phyloP scores from a whole-genome alignment of 1,284 basidiomycete species.

The Rhodofomes roseus region DNA sequence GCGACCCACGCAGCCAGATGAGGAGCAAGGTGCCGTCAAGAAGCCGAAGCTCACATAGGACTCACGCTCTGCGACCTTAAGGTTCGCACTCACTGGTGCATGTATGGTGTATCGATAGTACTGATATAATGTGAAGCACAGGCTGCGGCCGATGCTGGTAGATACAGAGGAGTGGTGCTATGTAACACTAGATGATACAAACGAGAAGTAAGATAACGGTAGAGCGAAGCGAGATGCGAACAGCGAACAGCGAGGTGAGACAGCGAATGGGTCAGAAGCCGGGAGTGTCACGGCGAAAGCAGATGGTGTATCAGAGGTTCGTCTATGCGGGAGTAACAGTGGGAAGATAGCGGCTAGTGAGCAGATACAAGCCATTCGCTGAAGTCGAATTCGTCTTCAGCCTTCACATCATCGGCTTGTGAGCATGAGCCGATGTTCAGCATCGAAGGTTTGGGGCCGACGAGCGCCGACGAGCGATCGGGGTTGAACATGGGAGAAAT shows the following conservation, averaged over 20 bases:
- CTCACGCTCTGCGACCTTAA: too few species aligned
- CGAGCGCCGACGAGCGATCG: background rate
- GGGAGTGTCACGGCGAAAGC: background rate
- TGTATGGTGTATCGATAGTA: background rate
- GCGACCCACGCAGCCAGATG: slow-evolving; percentile 21
- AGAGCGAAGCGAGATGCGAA: background rate
- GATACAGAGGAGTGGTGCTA: background rate
- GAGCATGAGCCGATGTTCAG: background rate
- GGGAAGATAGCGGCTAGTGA: background rate
- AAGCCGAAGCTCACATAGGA: slow-evolving; percentile 32
- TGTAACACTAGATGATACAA: background rate
- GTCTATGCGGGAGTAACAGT: background rate
- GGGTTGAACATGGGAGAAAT: background rate
- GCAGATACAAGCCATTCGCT: background rate
- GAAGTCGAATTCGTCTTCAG: background rate
- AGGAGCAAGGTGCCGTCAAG: slow-evolving; percentile 33
- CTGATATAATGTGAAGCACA: slow-evolving; percentile 3
- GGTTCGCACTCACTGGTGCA: background rate
- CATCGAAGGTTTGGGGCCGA: background rate
- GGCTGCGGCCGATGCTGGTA: slow-evolving; percentile 2
- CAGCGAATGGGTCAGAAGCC: background rate
- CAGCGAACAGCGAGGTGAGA: background rate
- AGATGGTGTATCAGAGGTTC: background rate
- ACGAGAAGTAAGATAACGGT: background rate
- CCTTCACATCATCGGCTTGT: background rate